A percentile compares a stretch with the other conserved stretches of the same genome.
phyloP scores from a whole-genome alignment of 768 basidiomycete genomes.

The Mycena latifolia region DNA sequence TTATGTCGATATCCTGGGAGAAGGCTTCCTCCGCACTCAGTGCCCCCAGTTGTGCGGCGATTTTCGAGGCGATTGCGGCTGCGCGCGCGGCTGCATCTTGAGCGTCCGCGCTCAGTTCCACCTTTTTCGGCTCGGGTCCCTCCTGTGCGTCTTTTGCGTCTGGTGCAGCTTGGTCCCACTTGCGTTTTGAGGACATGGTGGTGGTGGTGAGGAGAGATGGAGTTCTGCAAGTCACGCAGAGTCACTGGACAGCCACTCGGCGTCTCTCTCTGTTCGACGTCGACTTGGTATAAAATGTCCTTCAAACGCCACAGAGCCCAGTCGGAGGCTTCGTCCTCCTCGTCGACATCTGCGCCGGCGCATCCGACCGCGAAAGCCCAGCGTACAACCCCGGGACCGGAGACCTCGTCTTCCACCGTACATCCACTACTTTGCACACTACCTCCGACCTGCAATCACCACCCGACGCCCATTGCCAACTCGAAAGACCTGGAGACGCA shows the following conservation, averaged over 20 bases:
- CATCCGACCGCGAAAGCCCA: slow-evolving; percentile 48
- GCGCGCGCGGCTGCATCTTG: slow-evolving; percentile 63
- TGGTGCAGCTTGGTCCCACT: slow-evolving; percentile 60
- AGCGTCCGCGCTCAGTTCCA: slow-evolving; percentile 49
- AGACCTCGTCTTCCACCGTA: slow-evolving; percentile 34
- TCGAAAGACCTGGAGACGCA: slow-evolving; percentile 83
- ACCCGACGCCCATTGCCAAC: slow-evolving; percentile 72
- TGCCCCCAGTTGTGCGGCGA: slow-evolving; percentile 84
- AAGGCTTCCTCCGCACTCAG: slow-evolving; percentile 62
- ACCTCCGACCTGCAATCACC: slow-evolving; percentile 85
- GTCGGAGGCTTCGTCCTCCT: slow-evolving; percentile 52
- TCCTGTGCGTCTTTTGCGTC: slow-evolving; percentile 63
- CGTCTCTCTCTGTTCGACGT: neutral
- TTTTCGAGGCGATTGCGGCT: slow-evolving; percentile 94
- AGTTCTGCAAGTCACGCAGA: neutral
- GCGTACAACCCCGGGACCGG: slow-evolving; percentile 40
- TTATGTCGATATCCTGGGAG: slow-evolving; percentile 77
- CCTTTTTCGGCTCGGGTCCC: slow-evolving; percentile 57
- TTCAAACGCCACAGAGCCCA: slow-evolving; percentile 53
- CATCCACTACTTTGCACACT: slow-evolving; percentile 75
- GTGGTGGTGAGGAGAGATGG: neutral
- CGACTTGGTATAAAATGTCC: slow-evolving; percentile 24
- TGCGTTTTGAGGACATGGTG: slow-evolving; percentile 43
- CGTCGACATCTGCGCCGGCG: slow-evolving; percentile 40
- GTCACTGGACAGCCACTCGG: slow-evolving; percentile 11